These are phyloP conservation scores for Xylaria venustula DNA, from an alignment of 495 filamentous ascomycete genomes.

Conservation along the genomic window DNA sequence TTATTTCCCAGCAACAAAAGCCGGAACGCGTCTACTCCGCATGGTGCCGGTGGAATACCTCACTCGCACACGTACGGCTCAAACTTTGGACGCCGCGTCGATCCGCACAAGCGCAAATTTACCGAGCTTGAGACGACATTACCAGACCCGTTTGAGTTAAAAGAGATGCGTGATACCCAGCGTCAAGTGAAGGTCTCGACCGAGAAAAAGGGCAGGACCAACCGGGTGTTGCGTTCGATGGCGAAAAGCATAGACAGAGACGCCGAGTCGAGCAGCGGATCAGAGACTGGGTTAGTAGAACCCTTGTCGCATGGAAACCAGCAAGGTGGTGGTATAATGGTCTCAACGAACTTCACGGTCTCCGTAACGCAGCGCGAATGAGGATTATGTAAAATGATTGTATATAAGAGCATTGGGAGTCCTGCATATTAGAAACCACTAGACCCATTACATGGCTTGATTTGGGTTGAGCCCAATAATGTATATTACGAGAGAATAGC, in stretches of 20 bases:
- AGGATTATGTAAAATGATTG: neutral
- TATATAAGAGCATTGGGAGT: neutral
- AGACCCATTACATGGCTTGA: neutral
- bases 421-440: neutral
- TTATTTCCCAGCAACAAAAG: neutral
- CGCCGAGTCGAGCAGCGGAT: conserved; percentile 4
- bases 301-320: neutral
- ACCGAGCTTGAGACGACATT: neutral
- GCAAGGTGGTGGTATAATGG: conserved; percentile 3
- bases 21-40: neutral
- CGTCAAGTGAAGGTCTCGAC: conserved; percentile 7
- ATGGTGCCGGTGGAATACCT: neutral
- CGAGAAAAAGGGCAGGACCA: neutral
- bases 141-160: conserved; percentile 13
- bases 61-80: conserved; percentile 1
- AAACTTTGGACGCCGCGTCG: neutral
- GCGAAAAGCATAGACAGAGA: neutral
- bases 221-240: neutral
- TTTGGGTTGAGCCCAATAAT: neutral
- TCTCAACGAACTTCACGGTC: conserved; percentile 11
- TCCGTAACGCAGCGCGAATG: conserved; percentile 11
- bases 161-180: neutral
- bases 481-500: conserved; percentile 3
- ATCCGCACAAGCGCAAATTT: conserved; percentile 3
- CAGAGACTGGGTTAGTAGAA: conserved; percentile 2